Conservation (phyloP, 345 rosid genomes). For the Microcos paniculata region DNA sequence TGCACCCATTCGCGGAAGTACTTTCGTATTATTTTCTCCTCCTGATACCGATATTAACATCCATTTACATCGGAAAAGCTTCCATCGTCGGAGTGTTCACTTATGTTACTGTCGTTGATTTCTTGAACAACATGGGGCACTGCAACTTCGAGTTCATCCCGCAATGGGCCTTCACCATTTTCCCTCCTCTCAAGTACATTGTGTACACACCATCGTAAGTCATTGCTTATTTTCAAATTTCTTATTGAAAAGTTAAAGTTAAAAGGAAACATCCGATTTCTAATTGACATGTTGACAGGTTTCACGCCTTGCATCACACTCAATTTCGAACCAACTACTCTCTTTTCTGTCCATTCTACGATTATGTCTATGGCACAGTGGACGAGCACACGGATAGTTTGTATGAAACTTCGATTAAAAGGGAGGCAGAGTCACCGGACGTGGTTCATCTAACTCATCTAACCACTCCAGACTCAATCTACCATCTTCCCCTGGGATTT, state of each 20-base stretch:
- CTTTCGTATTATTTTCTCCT: constrained; percentile 4
- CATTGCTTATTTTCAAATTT: not conserved
- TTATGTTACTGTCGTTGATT: constrained; percentile 8
- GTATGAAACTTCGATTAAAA: constrained; percentile 28
- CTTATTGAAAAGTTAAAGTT: too few species aligned
- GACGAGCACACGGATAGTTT: constrained; percentile 27
- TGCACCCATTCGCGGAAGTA: constrained; percentile 6
- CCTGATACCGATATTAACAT: constrained; percentile 1
- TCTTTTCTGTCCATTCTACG: constrained; percentile 57
- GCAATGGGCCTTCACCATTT: not conserved
- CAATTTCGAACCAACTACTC: constrained; percentile 49
- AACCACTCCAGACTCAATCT: constrained; percentile 42
- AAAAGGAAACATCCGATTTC: too few species aligned
- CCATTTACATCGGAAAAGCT: constrained; percentile 4
- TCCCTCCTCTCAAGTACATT: constrained; percentile 12
- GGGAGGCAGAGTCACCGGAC: constrained; percentile 27
- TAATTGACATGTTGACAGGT: constrained; percentile 19
- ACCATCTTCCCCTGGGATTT: constrained; percentile 42
- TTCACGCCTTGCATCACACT: constrained; percentile 51
- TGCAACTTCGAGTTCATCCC: constrained; percentile 10
- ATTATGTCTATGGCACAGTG: constrained; percentile 36
- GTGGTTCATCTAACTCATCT: constrained; percentile 45
- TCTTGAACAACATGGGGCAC: not conserved
- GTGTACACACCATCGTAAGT: constrained; percentile 10
- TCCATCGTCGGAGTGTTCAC: constrained; percentile 5